Base-by-base conservation (phyloP, 2,329 filamentous ascomycete genomes). In the Cordyceps militaris region DNA sequence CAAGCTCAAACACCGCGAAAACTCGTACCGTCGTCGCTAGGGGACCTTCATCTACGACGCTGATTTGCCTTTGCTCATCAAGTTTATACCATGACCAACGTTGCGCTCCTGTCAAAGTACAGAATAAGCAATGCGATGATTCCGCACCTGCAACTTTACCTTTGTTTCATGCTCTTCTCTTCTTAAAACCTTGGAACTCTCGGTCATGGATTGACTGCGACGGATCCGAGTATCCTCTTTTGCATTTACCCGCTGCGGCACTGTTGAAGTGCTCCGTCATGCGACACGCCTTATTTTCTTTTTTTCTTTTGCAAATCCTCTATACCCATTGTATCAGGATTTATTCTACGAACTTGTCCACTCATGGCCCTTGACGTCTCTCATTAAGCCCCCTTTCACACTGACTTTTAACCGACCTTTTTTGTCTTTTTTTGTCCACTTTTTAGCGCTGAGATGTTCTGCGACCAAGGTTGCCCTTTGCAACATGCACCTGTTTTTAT, bases 1-100 rank as follows among this genome's bases (percentile, higher is more conserved):
- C 72, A 77, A 83, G 57, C 79, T 87, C 63, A 85, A 85, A 73
- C 74, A 78, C 61, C 75, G 77, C 57, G 74, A 80, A 59, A 66
- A 73, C n/a, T 66, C 70, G 19, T 67, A 69, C 61, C 70, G 69
- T 59, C 69, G 67, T 49, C 65, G 70, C 66, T 75, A 68, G 65
- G 55, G 55, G 55, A 57, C 47, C 55, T 57, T 50, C 42, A 56
- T 56, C 53, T 56, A 56, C 32, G 53, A 56, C 43, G 53, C 53
- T 40, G 53, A 56, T 40, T 51, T 57, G 55, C 47, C 38, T 57
- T 57, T 50, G 55, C 55, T 50, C 11, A 44, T 57, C 38, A 57
- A 51, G 26, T 57, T 57, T 48, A 51, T 51, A 44, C 43, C 32
- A 48, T 48, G 43, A 48, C 40, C n/a, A 21, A 28, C 32, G 26